Conservation (phyloP, 768 basidiomycete genomes). For the Cubamyces sp. region DNA sequence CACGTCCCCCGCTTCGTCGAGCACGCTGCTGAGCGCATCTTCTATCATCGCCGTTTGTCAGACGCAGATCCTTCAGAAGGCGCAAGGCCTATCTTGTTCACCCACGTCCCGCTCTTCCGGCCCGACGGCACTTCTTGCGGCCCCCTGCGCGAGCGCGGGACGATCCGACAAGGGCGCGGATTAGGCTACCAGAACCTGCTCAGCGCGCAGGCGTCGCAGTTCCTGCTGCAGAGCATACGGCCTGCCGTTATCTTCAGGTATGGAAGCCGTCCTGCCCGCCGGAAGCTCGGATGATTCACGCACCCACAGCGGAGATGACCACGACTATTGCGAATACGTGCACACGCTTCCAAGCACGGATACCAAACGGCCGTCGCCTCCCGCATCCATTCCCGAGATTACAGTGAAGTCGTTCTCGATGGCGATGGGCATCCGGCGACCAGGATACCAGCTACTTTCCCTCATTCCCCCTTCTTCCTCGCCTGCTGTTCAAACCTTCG, state of each 20-base stretch:
- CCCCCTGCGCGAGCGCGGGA: slow-evolving; percentile 72
- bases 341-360: slow-evolving; percentile 41
- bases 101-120: slow-evolving; percentile 88
- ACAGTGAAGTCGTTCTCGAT: slow-evolving; percentile 91
- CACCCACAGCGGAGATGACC: slow-evolving; percentile 79
- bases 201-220: slow-evolving; percentile 63
- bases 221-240: slow-evolving; percentile 63
- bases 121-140: slow-evolving; percentile 74
- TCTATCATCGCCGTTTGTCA: not conserved
- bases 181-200: slow-evolving; percentile 86
- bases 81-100: slow-evolving; percentile 71
- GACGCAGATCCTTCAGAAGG: slow-evolving; percentile 15
- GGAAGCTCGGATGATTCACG: not conserved
- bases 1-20: not conserved
- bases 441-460: slow-evolving; percentile 91
- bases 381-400: slow-evolving; percentile 61
- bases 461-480: slow-evolving; percentile 49
- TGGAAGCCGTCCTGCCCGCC: slow-evolving; percentile 19
- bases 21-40: not conserved
- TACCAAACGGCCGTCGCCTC: slow-evolving; percentile 26
- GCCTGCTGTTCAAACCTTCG: slow-evolving; percentile 39
- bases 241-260: slow-evolving; percentile 82
- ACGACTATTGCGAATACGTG: slow-evolving; percentile 89
- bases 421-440: slow-evolving; percentile 81
- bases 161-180: slow-evolving; percentile 74